phyloP scores from a whole-genome alignment of 768 basidiomycete species.

The Strobilomyces dryophilus region DNA sequence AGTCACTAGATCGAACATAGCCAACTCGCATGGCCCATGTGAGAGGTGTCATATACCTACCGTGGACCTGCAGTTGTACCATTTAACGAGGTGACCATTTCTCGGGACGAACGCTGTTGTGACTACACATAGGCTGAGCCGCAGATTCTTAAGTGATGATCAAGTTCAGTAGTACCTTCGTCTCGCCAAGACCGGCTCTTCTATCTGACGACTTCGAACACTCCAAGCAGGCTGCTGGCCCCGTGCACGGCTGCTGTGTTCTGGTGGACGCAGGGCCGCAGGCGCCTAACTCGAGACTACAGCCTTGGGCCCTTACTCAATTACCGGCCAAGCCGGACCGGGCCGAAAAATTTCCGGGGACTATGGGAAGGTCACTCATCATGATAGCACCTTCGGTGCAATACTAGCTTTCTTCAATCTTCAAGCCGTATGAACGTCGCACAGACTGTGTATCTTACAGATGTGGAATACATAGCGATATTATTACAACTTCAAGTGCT shows the following conservation, averaged over 20 bases:
- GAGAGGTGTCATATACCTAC: constrained; percentile 96
- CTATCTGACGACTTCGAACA: constrained; percentile 32
- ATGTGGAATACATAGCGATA: not conserved
- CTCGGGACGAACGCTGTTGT: constrained; percentile 73
- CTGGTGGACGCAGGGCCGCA: constrained; percentile 3
- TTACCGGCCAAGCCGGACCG: too few species aligned
- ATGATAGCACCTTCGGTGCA: too few species aligned
- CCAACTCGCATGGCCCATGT: constrained; percentile 98
- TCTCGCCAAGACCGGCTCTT: constrained; percentile 64
- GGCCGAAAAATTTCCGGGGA: too few species aligned
- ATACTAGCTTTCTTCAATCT: too few species aligned
- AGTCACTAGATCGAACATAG: not conserved
- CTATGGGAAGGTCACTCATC: too few species aligned
- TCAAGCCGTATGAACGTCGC: too few species aligned
- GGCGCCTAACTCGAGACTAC: too few species aligned
- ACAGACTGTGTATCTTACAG: not conserved
- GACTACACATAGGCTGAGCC: constrained; percentile 37
- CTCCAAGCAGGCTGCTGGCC: constrained; percentile 55
- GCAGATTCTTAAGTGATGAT: constrained; percentile 9
- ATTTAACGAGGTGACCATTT: constrained; percentile 76
- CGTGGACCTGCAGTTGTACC: constrained; percentile 99
- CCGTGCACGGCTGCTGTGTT: constrained; percentile 41
- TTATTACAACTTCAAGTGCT: constrained; percentile 16
- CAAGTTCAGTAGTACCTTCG: constrained; percentile 66
- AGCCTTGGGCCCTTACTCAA: too few species aligned